Base-by-base conservation (phyloP, 2,329 filamentous ascomycete species). In the Periconia macrospinosa region DNA sequence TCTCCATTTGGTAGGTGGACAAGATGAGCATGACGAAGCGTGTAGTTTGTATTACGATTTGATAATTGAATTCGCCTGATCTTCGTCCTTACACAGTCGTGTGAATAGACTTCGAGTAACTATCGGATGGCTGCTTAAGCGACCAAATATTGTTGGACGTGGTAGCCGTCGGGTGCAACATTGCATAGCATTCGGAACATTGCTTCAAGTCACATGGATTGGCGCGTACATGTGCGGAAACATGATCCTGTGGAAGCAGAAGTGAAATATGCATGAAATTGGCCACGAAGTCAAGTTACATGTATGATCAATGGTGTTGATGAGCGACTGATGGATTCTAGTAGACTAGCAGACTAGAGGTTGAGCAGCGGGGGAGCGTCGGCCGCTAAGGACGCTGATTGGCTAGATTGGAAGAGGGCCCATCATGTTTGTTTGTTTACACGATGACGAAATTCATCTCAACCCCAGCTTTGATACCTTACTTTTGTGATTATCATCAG, bases 331-430 rank as follows among this genome's bases (percentile, higher is more conserved):
- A 37, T 37, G 33, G 33, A 14, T 13, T 27, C 23, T n/a, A n/a
- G n/a, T n/a, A n/a, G n/a, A n/a, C n/a, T n/a, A n/a, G n/a, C n/a
- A n/a, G n/a, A n/a, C n/a, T n/a, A n/a, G 33, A 37, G 11, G 33
- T 37, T 37, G 33, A 37, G 5, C 23, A 27, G 23, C 23, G 23
- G 33, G 45, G 33, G 46, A 23, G 14, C 3, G 20, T 30, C 46
- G 46, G 46, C 33, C 35, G 18, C 33, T 41, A 41, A 41, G n/a
- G 19, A 17, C 46, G 33, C 35, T 48, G 46, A 48, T 48, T 48
- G 17, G 46, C 46, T 27, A n/a, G n/a, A 33, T 46, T 35, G 19
- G 18, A 8, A 27, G 5, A 27, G 23, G 23, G 23, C 23, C 23
- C 11, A 13, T 37, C 15, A n/a, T n/a, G 33, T 37, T 10, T 37